phyloP scores from a whole-genome alignment of 176 grass and related monocot species.

The Cenchrus purpureus region DNA sequence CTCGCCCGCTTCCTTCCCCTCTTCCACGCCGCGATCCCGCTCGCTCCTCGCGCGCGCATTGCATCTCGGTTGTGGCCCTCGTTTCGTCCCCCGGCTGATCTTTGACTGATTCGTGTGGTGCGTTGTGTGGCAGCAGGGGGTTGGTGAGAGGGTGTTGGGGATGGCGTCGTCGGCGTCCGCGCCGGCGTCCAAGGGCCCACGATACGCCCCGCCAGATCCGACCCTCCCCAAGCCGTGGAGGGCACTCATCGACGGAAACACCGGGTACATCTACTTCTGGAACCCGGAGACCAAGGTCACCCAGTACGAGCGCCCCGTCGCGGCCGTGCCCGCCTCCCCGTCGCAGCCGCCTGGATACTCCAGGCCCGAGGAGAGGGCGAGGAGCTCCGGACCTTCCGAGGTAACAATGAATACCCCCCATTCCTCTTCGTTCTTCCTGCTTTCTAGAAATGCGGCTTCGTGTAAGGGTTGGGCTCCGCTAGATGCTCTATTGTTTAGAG shows the following conservation, averaged over 20 bases:
- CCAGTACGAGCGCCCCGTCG: conserved; percentile 70
- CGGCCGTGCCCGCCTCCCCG: background rate
- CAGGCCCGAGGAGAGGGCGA: conserved; percentile 26
- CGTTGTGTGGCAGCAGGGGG: background rate
- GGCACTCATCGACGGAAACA: conserved; percentile 79
- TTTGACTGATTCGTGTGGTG: conserved; percentile 15
- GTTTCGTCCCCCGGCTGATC: conserved; percentile 26
- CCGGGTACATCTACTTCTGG: conserved; percentile 92
- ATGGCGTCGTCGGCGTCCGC: conserved; percentile 35
- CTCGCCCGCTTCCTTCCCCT: background rate
- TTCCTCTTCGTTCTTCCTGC: background rate
- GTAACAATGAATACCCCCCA: background rate
- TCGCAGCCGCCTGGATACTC: conserved; percentile 24
- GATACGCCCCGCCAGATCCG: conserved; percentile 78
- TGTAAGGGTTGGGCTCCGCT: background rate
- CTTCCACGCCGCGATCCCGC: background rate
- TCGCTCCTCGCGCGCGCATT: conserved; percentile 4
- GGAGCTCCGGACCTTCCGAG: conserved; percentile 31
- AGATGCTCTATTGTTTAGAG: background rate
- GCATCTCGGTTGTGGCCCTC: background rate
- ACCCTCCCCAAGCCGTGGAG: conserved; percentile 80
- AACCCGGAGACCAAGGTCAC: conserved; percentile 81
- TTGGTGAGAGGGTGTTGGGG: background rate
- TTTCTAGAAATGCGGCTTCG: background rate
- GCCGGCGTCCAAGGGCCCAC: conserved; percentile 31